Percentiles rank a stretch among this genome's conserved stretches.
phyloP scores from a whole-genome alignment of 306 rosid genomes.

The Cucurbita maxima region DNA sequence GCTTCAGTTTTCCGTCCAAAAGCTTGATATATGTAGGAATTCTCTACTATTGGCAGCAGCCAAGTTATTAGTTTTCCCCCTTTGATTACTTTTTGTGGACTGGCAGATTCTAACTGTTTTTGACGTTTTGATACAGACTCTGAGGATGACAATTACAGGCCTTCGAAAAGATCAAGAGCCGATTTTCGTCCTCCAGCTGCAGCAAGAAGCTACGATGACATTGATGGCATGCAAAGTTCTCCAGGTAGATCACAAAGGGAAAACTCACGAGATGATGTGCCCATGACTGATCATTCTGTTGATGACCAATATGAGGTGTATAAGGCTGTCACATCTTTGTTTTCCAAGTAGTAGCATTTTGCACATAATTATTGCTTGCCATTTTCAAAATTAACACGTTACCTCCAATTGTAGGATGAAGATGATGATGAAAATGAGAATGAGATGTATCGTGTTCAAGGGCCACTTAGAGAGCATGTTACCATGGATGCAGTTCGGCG shows the following conservation, averaged over 20 bases:
- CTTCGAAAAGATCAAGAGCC: slow-evolving; percentile 74
- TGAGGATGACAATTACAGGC: slow-evolving; percentile 77
- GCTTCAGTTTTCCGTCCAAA: not conserved
- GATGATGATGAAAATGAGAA: slow-evolving; percentile 56
- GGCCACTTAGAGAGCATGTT: slow-evolving; percentile 92
- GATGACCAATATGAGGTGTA: slow-evolving; percentile 60
- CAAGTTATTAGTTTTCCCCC: not conserved
- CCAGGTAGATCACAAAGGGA: slow-evolving; percentile 76
- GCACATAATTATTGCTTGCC: not conserved
- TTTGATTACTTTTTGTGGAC: not conserved
- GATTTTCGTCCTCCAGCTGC: slow-evolving; percentile 45
- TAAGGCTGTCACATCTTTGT: not conserved
- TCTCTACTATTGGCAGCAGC: not conserved
- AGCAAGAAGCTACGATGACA: slow-evolving; percentile 43
- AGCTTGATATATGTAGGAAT: not conserved
- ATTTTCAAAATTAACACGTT: not conserved
- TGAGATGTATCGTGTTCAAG: slow-evolving; percentile 92
- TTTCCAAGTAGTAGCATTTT: not conserved
- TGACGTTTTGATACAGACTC: slow-evolving; percentile 42
- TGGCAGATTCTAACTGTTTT: not conserved
- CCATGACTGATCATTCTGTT: slow-evolving; percentile 80
- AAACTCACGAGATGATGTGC: slow-evolving; percentile 63
- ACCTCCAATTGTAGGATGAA: slow-evolving; percentile 43
- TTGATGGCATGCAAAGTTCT: slow-evolving; percentile 67
- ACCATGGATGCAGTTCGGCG: slow-evolving; percentile 95